Conservation (phyloP, 1,284 basidiomycete species). For the Ceratobasidium sp. region DNA sequence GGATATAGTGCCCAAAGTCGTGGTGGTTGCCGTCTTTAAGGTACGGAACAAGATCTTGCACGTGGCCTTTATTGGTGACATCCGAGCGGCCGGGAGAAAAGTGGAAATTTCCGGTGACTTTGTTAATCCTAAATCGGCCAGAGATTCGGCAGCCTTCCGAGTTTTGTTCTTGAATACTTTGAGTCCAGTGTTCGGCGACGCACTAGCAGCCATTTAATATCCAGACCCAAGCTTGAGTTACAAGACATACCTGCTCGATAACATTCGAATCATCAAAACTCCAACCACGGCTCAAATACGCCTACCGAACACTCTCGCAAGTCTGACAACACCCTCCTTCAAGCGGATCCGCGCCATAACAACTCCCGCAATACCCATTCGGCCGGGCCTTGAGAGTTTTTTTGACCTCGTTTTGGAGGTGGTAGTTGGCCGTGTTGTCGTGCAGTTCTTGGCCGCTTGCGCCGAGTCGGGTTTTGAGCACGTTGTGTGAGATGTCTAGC, state of each 20-base stretch:
- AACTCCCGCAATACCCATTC: conserved; percentile 90
- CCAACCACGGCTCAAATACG: too few species aligned
- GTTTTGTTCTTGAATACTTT: too few species aligned
- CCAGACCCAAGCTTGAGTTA: too few species aligned
- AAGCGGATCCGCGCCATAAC: conserved; percentile 91
- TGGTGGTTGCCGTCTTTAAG: conserved; percentile 76
- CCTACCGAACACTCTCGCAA: conserved; percentile 69
- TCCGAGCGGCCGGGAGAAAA: conserved; percentile 71
- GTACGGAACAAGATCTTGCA: conserved; percentile 97
- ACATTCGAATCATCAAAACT: too few species aligned
- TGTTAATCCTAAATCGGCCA: too few species aligned
- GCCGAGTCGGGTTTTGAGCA: conserved; percentile 85
- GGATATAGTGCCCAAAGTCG: conserved; percentile 71
- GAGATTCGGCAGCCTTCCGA: too few species aligned
- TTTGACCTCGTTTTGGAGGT: conserved; percentile 85
- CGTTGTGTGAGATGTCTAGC: conserved; percentile 89
- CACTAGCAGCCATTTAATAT: too few species aligned
- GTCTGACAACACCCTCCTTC: conserved; percentile 92
- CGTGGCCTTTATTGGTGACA: conserved; percentile 84
- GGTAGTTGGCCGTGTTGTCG: conserved; percentile 59
- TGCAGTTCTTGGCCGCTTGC: conserved; percentile 70
- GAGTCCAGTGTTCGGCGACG: too few species aligned
- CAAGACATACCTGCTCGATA: too few species aligned
- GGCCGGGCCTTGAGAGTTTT: conserved; percentile 74
- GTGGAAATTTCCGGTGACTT: too few species aligned